A percentile compares a stretch with the other conserved stretches of the same genome.
Evolutionary conservation across 2,329 filamentous ascomycete species (phyloP).

Genomic region (Botrytis paeoniae): DNA sequence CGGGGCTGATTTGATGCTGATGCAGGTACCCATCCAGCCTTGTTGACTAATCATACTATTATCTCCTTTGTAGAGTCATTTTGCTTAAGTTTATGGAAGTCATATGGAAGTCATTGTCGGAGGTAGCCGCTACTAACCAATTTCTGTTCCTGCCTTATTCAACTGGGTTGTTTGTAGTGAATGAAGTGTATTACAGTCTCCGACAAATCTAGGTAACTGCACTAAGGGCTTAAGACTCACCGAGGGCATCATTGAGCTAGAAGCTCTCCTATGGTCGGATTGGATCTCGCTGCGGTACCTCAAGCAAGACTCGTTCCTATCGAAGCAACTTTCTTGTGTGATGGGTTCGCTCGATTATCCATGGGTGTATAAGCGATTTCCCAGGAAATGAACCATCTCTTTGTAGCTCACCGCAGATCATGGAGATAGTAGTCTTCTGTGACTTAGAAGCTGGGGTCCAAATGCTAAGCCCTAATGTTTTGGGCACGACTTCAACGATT

Average conservation of each 20-base stretch:
- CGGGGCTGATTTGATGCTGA: not conserved
- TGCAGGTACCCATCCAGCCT: conserved; percentile 3
- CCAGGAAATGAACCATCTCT: not conserved
- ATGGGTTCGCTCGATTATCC: not conserved
- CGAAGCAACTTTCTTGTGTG: not conserved
- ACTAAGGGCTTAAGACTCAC: not conserved
- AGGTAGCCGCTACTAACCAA: not conserved
- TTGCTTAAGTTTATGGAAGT: not conserved
- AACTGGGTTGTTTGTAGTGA: not conserved
- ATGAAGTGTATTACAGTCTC: not conserved
- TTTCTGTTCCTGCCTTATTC: not conserved
- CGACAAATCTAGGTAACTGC: conserved; percentile 1
- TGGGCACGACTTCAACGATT: not conserved
- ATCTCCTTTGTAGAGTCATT: not conserved
- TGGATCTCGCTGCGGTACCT: not conserved
- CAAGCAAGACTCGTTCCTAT: not conserved
- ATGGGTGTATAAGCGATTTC: not conserved
- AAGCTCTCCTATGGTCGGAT: not conserved
- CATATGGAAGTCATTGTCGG: not conserved
- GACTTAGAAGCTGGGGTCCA: not conserved
- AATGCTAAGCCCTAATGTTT: conserved; percentile 4
- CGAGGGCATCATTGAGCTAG: not conserved
- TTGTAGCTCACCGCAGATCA: not conserved
- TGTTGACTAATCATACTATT: not conserved
- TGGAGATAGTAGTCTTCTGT: not conserved